phyloP scores from a whole-genome alignment of 2,329 filamentous ascomycete genomes.

The Aspergillus candidus region DNA sequence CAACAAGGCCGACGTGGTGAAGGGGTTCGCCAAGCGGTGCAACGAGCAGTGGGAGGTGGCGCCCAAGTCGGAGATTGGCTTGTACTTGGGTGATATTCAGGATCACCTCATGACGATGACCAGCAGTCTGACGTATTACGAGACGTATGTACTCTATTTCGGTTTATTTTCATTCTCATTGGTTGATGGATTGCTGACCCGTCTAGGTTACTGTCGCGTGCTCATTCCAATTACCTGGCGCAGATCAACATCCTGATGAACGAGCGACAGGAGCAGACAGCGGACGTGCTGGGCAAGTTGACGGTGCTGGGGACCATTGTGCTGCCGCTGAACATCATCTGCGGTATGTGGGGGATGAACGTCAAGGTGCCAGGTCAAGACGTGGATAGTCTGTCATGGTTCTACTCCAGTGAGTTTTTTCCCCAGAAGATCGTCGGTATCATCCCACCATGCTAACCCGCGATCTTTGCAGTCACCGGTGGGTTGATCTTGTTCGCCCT shows the following conservation, averaged over 20 bases:
- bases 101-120: conserved; percentile 99
- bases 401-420: conserved; percentile 49
- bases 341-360: conserved; percentile 98
- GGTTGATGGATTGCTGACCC: conserved; percentile 2
- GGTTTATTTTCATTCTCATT: neutral
- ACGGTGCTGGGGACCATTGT: conserved; percentile 97
- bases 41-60: conserved; percentile 98
- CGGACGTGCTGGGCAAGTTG: conserved; percentile 87
- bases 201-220: conserved; percentile 73
- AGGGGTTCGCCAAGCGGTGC: conserved; percentile 95
- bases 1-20: conserved; percentile 98
- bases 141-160: conserved; percentile 60
- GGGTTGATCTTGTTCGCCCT: conserved; percentile 74
- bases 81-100: conserved; percentile 96
- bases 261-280: conserved; percentile 90
- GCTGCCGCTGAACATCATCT: conserved; percentile 97
- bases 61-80: conserved; percentile 88
- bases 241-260: conserved; percentile 99
- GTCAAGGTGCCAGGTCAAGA: conserved; percentile 91
- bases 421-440: neutral
- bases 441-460: conserved; percentile 4
- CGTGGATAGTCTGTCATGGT: conserved; percentile 70
- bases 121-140: conserved; percentile 88
- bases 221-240: conserved; percentile 95
- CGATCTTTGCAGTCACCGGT: conserved; percentile 50